phyloP scores from a whole-genome alignment of 108 stramenopile species.

The Stephanodiscus minutulus region DNA sequence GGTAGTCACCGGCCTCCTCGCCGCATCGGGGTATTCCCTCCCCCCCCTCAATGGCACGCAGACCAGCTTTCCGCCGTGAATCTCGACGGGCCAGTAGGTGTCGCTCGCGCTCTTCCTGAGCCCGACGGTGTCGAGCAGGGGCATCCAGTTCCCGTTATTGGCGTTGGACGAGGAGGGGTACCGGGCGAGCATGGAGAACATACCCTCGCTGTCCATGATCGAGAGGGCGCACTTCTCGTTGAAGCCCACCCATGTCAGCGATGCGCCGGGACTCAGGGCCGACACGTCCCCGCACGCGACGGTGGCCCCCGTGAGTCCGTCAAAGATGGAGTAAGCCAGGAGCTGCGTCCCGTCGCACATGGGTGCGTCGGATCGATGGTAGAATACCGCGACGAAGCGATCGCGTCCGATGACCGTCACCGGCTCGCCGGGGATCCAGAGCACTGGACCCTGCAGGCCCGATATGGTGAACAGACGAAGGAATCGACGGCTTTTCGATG shows the following conservation, averaged over 20 bases:
- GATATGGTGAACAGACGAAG: conserved; percentile 75
- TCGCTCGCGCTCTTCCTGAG: conserved; percentile 77
- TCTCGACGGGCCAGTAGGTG: conserved; percentile 76
- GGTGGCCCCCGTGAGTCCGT: conserved; percentile 56
- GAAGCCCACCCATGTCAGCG: conserved; percentile 82
- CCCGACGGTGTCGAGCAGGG: conserved; percentile 81
- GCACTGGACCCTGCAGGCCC: conserved; percentile 69
- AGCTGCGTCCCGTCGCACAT: conserved; percentile 79
- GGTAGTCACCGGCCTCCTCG: conserved; percentile 74
- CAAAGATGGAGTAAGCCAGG: conserved; percentile 72
- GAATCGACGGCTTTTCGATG: conserved; percentile 63
- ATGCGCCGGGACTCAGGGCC: conserved; percentile 60
- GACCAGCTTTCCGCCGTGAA: conserved; percentile 76
- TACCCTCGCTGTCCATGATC: conserved; percentile 81
- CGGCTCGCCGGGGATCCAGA: conserved; percentile 80
- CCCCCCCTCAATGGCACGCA: conserved; percentile 84
- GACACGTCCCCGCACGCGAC: conserved; percentile 63
- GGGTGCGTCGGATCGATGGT: conserved; percentile 60
- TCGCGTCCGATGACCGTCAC: conserved; percentile 80
- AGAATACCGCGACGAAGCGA: conserved; percentile 72
- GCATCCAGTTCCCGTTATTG: conserved; percentile 62
- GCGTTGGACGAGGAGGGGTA: conserved; percentile 3
- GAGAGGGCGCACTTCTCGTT: conserved; percentile 67
- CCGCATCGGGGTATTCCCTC: conserved; percentile 75
- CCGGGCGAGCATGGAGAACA: conserved; percentile 76